These are phyloP conservation scores for Pisolithus thermaeus DNA, from an alignment of 1,284 basidiomycete genomes.

Conservation along the genomic window DNA sequence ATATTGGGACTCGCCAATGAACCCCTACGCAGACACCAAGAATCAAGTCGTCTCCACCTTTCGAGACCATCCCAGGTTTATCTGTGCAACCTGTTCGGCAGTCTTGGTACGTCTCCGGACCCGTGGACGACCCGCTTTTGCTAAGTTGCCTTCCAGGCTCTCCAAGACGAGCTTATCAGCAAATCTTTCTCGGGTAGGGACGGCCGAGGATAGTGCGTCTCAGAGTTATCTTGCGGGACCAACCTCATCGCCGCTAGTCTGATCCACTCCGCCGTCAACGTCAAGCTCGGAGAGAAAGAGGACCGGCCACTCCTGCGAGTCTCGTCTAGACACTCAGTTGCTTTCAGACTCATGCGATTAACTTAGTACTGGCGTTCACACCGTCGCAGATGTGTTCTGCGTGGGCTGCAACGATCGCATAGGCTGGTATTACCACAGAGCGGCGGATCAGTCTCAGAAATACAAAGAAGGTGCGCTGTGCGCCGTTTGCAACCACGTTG, in stretches of 20 bases:
- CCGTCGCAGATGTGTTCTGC: conserved; percentile 76
- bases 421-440: conserved; percentile 84
- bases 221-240: not conserved
- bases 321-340: not conserved
- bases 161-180: conserved; percentile 85
- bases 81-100: conserved; percentile 60
- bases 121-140: not conserved
- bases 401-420: conserved; percentile 71
- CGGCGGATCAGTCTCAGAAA: conserved; percentile 73
- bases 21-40: conserved; percentile 37
- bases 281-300: conserved; percentile 69
- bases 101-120: conserved; percentile 46
- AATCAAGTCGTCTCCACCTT: conserved; percentile 51
- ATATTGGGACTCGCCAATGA: conserved; percentile 9
- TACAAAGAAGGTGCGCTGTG: conserved; percentile 73
- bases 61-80: conserved; percentile 53
- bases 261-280: conserved; percentile 73
- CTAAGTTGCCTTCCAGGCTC: conserved; percentile 37
- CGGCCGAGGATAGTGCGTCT: conserved; percentile 71
- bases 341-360: conserved; percentile 5
- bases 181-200: conserved; percentile 83
- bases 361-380: conserved; percentile 73
- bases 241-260: conserved; percentile 40
- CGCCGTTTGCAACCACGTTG: not conserved
- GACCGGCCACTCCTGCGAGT: conserved; percentile 69